Evolutionary conservation across 495 filamentous ascomycete genomes (phyloP), one percentile per base, ranked within the genome.

Genomic region (Neurospora sp.): DNA sequence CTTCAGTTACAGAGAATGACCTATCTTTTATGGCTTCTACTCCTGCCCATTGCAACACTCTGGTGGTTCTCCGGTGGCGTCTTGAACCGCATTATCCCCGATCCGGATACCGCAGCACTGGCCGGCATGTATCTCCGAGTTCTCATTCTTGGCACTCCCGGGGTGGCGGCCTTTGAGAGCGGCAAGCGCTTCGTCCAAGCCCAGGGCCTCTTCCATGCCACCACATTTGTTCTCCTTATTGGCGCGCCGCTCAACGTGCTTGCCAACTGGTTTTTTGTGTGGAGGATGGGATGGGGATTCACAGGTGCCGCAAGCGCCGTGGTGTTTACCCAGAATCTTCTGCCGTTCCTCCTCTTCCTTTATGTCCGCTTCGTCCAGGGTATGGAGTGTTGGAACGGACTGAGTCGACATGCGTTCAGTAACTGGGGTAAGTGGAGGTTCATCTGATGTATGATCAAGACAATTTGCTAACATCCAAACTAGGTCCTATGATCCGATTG

Each of bases 221-320:
- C 88, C 11, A 88, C 90, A 18, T 90, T 88, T 71, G 88, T 90
- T 16, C 79, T 93, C 27, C 76, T 93, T 11, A 82, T 93, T 69
- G 88, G 86, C 42, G 89, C 91, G 14, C 90, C 91, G 3, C 72
- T 91, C 20, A 93, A 92, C 73, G 85, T 88, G 1, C 80, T 91
- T 14, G 77, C 91, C 79, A 91, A 91, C 78, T 93, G 88, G 82
- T 74, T 91, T 8, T 85, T 93, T 61, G 91, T 93, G 12, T 92
- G 89, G 90, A 85, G 81, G 44, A 86, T 97, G 71, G 82, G 86
- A 12, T 91, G 89, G 87, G 93, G 94, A 3, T 97, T 95, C 76
- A 79, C 92, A 69, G 94, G 94, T 48, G 93, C 94, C 4, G 94
- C 94, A 0, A 91, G 93, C 69, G 93, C 94, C 4, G 92, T 97